These are phyloP conservation scores for Capsella bursapastoris DNA, from an alignment of 345 rosid genomes.

Conservation along the genomic window DNA sequence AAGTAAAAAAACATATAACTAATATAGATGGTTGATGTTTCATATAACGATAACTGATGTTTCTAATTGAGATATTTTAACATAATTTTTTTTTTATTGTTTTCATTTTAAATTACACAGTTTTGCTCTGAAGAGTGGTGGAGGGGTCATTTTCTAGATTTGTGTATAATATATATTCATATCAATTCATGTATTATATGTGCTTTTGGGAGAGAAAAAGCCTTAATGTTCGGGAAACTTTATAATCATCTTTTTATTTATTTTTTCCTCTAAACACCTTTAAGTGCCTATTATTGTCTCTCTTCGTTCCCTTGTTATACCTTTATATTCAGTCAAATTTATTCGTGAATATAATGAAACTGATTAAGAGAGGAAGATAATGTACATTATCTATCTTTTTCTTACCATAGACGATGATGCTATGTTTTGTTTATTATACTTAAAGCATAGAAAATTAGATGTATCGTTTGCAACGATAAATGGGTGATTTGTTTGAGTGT, in stretches of 20 bases:
- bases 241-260: slow-evolving; percentile 10
- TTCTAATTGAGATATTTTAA: neutral
- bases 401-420: neutral
- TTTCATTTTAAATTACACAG: slow-evolving; percentile 3
- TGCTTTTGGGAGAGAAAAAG: slow-evolving; percentile 33
- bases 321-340: slow-evolving; percentile 23
- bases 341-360: neutral
- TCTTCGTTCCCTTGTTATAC: slow-evolving; percentile 16
- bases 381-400: slow-evolving; percentile 15
- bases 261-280: slow-evolving; percentile 5
- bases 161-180: slow-evolving; percentile 20
- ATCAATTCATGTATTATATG: neutral
- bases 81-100: neutral
- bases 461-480: slow-evolving; percentile 7
- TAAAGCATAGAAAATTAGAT: slow-evolving; percentile 32
- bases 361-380: slow-evolving; percentile 13
- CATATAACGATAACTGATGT: neutral
- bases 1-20: neutral
- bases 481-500: slow-evolving; percentile 30
- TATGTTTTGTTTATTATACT: slow-evolving; percentile 10
- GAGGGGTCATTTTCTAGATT: slow-evolving; percentile 25
- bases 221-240: slow-evolving; percentile 42
- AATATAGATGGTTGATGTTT: neutral
- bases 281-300: slow-evolving; percentile 16
- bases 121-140: slow-evolving; percentile 20